Base-by-base conservation (phyloP, 129 eudicot genomes). In the Flaveria robusta region DNA sequence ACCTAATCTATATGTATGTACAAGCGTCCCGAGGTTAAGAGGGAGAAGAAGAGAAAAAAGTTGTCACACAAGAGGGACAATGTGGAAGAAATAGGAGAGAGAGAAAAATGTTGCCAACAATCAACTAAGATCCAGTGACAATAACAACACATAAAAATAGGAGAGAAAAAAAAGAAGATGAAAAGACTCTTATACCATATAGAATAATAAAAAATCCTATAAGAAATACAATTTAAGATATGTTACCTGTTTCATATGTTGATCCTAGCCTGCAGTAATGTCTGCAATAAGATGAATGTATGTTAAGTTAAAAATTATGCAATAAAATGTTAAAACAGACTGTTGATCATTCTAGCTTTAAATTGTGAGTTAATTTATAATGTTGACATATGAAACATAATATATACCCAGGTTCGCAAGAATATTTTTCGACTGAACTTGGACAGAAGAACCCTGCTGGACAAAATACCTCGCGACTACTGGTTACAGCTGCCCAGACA, bases 371-470 rank as follows among this genome's bases (percentile, higher is more conserved):
- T n/a, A 50, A 64, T 46, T 46, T 9, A 42, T 74, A 52, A 67
- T 37, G 19, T 64, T 22, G 34, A 47, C 50, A 68, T 68, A 73
- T 69, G 83, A 85, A 68, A 73, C 62, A 83, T 39, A 78, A 71
- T 65, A 31, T 41, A 74, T 90, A 93, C 98, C 98, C 91, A 68
- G 83, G 71, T 65, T 86, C 80, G 86, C 98, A 90, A 69, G 88
- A 67, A 60, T 72, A 20, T 79, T 86, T 87, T 80, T 82, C 76
- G 56, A 83, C 73, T 63, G 92, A 87, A 70, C 86, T 79, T 54
- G 92, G 98, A 82, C 98, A 93, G 86, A 85, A 90, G 70, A 66
- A 85, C 71, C 98, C 98, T 27, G 88, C 91, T 62, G 98, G 87
- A 88, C 98, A 93, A 82, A 93, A 90, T 64, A 90, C 62, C 83